Evolutionary conservation across 345 rosid species (phyloP).

Genomic region (Aquilaria sinensis): DNA sequence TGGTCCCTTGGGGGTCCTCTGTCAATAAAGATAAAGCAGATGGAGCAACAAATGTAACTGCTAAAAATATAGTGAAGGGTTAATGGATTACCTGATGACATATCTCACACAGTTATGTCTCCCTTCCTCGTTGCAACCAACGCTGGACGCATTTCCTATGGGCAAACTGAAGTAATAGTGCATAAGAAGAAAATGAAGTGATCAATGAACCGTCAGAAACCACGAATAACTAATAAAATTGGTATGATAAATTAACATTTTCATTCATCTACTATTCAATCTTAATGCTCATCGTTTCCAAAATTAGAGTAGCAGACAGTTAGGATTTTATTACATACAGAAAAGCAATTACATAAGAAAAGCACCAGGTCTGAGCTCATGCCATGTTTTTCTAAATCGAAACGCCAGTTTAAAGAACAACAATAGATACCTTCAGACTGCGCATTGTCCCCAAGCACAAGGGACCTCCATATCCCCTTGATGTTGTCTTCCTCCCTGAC

Average conservation of each 20-base stretch:
- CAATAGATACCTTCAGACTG: slow-evolving; percentile 71
- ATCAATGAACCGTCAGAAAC: too few relatives aligned
- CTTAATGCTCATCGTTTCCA: too few relatives aligned
- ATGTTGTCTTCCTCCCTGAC: slow-evolving; percentile 90
- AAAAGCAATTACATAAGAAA: too few relatives aligned
- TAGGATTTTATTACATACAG: too few relatives aligned
- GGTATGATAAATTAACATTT: too few relatives aligned
- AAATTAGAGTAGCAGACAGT: too few relatives aligned
- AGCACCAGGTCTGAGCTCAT: too few relatives aligned
- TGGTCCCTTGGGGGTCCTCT: too few relatives aligned
- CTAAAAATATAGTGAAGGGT: slow-evolving; percentile 5
- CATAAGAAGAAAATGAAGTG: slow-evolving; percentile 1
- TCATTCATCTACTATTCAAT: too few relatives aligned
- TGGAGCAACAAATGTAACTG: background rate
- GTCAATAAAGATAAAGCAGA: background rate
- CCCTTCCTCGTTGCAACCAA: slow-evolving; percentile 99
- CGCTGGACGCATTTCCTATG: slow-evolving; percentile 97
- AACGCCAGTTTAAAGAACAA: background rate
- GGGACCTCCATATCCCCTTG: slow-evolving; percentile 77
- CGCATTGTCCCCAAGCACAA: slow-evolving; percentile 93
- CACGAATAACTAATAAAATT: too few relatives aligned
- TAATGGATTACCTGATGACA: slow-evolving; percentile 73
- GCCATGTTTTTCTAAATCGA: too few relatives aligned
- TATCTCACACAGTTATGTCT: slow-evolving; percentile 82
- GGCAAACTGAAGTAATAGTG: slow-evolving; percentile 51